Evolutionary conservation across 2,329 filamentous ascomycete species (phyloP).

Genomic region (Penicillium italicum): DNA sequence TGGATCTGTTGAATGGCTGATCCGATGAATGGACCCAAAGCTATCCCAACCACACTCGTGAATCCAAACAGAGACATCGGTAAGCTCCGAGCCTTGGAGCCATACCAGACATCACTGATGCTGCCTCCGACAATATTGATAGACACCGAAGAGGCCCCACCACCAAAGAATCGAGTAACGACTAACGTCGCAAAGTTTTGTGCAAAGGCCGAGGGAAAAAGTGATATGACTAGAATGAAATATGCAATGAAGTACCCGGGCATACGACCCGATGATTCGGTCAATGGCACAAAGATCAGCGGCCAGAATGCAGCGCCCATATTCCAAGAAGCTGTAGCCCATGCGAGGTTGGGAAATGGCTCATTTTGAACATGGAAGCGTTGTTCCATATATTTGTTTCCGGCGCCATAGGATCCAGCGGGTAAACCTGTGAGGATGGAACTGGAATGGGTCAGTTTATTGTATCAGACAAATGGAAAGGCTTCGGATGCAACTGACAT

Average conservation of each 20-base stretch:
- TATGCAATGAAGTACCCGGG: constrained; percentile 46
- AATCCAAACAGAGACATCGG: constrained; percentile 46
- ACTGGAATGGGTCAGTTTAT: constrained; percentile 11
- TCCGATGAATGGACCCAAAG: constrained; percentile 46
- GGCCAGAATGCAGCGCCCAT: constrained; percentile 41
- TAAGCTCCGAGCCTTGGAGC: constrained; percentile 39
- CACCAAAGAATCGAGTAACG: constrained; percentile 45
- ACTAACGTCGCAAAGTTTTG: constrained; percentile 47
- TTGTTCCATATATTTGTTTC: constrained; percentile 30
- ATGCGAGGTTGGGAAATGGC: constrained; percentile 34
- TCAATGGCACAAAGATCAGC: constrained; percentile 37
- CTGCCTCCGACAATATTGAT: constrained; percentile 42
- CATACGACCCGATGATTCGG: constrained; percentile 44
- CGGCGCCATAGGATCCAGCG: constrained; percentile 41
- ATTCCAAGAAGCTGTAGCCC: constrained; percentile 38
- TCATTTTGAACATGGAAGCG: constrained; percentile 34
- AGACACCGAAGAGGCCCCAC: constrained; percentile 43
- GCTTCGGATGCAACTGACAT: constrained; percentile 25
- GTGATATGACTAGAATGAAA: constrained; percentile 40
- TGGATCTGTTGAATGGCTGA: constrained; percentile 37
- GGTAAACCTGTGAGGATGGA: constrained; percentile 44
- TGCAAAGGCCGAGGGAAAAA: constrained; percentile 44
- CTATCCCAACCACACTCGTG: constrained; percentile 44
- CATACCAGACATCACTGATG: constrained; percentile 38
- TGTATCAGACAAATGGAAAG: neutral